Conservation (phyloP, 805 yeast genomes). For the Lipomyces kockii region DNA sequence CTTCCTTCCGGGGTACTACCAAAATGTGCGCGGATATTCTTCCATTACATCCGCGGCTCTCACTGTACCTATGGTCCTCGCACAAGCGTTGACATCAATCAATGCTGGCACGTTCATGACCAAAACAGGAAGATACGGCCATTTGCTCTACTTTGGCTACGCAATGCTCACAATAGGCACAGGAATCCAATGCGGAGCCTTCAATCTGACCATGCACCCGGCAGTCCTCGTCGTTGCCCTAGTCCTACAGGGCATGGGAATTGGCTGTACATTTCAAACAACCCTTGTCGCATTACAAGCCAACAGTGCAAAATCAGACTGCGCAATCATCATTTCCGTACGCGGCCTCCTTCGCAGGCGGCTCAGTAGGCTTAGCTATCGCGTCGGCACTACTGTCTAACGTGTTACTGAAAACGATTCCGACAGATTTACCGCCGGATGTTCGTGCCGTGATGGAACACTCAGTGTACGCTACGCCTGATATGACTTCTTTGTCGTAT, state of each 20-base stretch:
- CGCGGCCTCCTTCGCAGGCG: conserved; percentile 63
- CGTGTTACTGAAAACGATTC: conserved; percentile 23
- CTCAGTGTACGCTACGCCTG: conserved; percentile 31
- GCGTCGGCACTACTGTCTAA: conserved; percentile 39
- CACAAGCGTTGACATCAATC: conserved; percentile 52
- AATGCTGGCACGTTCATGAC: conserved; percentile 55
- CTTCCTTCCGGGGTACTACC: conserved; percentile 57
- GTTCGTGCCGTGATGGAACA: conserved; percentile 12
- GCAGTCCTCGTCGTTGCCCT: conserved; percentile 49
- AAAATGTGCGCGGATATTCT: conserved; percentile 51
- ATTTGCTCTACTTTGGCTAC: conserved; percentile 51
- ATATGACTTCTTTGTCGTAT: conserved; percentile 14
- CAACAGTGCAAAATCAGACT: conserved; percentile 54
- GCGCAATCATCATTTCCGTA: conserved; percentile 63
- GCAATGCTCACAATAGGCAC: conserved; percentile 51
- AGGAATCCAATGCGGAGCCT: conserved; percentile 47
- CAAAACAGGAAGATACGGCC: conserved; percentile 51
- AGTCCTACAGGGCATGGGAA: conserved; percentile 50
- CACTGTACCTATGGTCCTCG: conserved; percentile 52
- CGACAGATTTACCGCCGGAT: conserved; percentile 17
- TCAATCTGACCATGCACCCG: conserved; percentile 44
- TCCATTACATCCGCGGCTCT: conserved; percentile 51
- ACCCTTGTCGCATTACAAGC: conserved; percentile 62
- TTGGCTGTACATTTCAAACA: conserved; percentile 60
- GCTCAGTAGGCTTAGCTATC: conserved; percentile 63